Percentiles rank a stretch among this genome's conserved stretches.
Conservation (phyloP, 2,329 filamentous ascomycete genomes). For the Stagonosporopsis chrysanthemi region DNA sequence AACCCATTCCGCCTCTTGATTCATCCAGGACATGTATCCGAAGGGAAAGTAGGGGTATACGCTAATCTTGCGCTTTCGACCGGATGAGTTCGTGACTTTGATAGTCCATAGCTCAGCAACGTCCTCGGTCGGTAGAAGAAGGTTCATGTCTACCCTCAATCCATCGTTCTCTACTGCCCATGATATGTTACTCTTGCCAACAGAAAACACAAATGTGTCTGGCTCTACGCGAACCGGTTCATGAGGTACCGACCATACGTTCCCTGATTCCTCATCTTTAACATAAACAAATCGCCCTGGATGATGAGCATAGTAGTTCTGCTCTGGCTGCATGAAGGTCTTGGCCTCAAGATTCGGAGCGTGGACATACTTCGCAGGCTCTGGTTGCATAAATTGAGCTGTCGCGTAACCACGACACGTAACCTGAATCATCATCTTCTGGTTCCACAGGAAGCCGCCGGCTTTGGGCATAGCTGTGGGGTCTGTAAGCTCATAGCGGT, state of each 20-base stretch:
- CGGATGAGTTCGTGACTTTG: constrained; percentile 59
- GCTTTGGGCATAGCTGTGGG: constrained; percentile 65
- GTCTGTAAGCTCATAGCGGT: constrained; percentile 63
- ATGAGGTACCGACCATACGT: constrained; percentile 64
- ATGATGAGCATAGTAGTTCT: constrained; percentile 66
- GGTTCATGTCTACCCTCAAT: constrained; percentile 60
- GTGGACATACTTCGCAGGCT: constrained; percentile 67
- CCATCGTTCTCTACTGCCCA: constrained; percentile 63
- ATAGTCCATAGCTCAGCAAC: constrained; percentile 65
- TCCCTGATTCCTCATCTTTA: constrained; percentile 61
- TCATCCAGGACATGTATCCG: constrained; percentile 71
- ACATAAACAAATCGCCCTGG: constrained; percentile 67
- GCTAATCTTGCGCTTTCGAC: constrained; percentile 57
- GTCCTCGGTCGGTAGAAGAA: constrained; percentile 62
- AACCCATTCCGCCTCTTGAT: constrained; percentile 63
- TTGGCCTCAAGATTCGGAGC: constrained; percentile 65
- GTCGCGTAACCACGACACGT: constrained; percentile 67
- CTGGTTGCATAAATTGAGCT: constrained; percentile 67
- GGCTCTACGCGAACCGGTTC: constrained; percentile 61
- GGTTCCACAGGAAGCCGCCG: constrained; percentile 66
- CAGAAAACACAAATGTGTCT: constrained; percentile 62
- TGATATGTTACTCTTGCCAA: constrained; percentile 62
- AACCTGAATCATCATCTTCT: constrained; percentile 67
- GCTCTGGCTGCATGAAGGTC: constrained; percentile 69
- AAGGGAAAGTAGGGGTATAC: constrained; percentile 66